Conservation (phyloP, 2,329 filamentous ascomycete genomes). For the Epichloe sylvatica region DNA sequence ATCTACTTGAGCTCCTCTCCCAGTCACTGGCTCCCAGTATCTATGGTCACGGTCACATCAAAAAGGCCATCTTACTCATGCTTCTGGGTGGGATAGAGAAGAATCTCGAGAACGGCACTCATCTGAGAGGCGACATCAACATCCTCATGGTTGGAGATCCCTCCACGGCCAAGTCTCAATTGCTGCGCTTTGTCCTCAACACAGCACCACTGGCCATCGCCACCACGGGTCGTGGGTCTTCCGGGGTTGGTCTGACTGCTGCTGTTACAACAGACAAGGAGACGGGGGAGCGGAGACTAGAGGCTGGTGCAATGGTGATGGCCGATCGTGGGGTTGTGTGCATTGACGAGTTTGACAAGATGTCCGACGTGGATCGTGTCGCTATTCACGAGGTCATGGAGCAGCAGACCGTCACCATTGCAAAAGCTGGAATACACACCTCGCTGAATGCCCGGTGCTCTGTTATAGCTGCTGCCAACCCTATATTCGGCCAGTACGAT, state of each 20-base stretch:
- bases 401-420: constrained; percentile 97
- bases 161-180: constrained; percentile 95
- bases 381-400: constrained; percentile 99
- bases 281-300: constrained; percentile 83
- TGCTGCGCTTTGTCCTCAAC: constrained; percentile 91
- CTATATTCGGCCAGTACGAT: constrained; percentile 96
- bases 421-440: constrained; percentile 96
- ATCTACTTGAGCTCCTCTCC: constrained; percentile 81
- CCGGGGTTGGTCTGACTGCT: constrained; percentile 91
- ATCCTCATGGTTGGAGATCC: constrained; percentile 98
- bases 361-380: constrained; percentile 95
- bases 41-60: constrained; percentile 92
- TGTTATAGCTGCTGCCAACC: constrained; percentile 91
- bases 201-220: constrained; percentile 93
- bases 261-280: constrained; percentile 96
- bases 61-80: constrained; percentile 97
- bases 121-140: constrained; percentile 96
- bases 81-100: constrained; percentile 93
- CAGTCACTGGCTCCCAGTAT: constrained; percentile 94
- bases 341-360: constrained; percentile 99
- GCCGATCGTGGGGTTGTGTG: constrained; percentile 94
- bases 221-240: constrained; percentile 91
- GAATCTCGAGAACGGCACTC: constrained; percentile 94
- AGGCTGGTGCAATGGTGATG: constrained; percentile 98
- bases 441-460: constrained; percentile 93